Base-by-base conservation (phyloP, 805 yeast genomes). In the Cyberlindnera xylosilytica region DNA sequence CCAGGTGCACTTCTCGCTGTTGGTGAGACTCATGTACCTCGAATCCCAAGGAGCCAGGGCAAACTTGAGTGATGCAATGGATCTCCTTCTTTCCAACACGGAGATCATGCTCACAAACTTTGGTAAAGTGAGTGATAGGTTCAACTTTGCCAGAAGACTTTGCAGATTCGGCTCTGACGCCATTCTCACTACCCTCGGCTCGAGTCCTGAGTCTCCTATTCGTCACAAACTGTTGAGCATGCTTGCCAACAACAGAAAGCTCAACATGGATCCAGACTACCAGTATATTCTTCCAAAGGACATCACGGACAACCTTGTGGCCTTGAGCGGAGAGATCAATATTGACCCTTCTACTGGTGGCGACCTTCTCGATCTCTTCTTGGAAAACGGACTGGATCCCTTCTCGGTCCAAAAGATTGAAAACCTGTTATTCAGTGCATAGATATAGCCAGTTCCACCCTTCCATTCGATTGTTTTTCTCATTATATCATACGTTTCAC, bases 1-100 rank as follows among this genome's bases (percentile, higher is more conserved):
- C 33, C 51, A 50, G 18, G 41, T 45, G 10, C 46, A 41, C 7
- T 20, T 45, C n/a, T 38, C 53, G 2, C 11, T 49, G 6, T 12
- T 42, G 18, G 16, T 42, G 13, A 49, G 53, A 31, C 22, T 44
- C 18, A 15, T 44, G 32, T 39, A 20, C 30, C 28, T 44, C 10
- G 33, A 44, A 16, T 23, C 47, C 1, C 28, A 11, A 5, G 34
- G 24, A 11, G 41, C 41, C 2, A 40, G 22, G 29, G 36, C 41
- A 16, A 32, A 34, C 27, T 6, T 44, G 2, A 23, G 32, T 5
- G 22, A 9, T 12, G 41, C 44, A 2, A 44, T 30, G 17, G 2
- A 16, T 6, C 16, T 44, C 19, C 15, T 44, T 16, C 11, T 44
- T 4, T 19, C 39, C 17, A 44, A 44, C 33, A 20, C 32, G 8